These are phyloP conservation scores for Maudiozyma bulderi DNA, from an alignment of 805 yeast genomes.

Conservation along the genomic window DNA sequence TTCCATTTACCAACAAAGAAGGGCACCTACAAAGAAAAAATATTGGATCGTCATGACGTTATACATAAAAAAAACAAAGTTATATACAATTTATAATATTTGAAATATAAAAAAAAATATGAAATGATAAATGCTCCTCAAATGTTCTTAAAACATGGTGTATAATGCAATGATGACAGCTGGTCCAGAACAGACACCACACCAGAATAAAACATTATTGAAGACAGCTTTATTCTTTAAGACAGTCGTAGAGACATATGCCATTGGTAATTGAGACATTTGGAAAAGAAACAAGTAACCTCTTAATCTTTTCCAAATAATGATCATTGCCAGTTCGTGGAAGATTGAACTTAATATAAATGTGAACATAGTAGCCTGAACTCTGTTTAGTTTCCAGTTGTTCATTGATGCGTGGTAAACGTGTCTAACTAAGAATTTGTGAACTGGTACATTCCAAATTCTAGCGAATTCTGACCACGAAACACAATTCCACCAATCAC, in stretches of 20 bases:
- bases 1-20: too few relatives aligned
- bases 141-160: slow-evolving; percentile 46
- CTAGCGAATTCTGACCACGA: slow-evolving; percentile 91
- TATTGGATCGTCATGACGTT: too few relatives aligned
- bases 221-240: slow-evolving; percentile 47
- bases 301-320: slow-evolving; percentile 67
- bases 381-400: slow-evolving; percentile 54
- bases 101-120: not conserved
- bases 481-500: slow-evolving; percentile 95
- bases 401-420: slow-evolving; percentile 88
- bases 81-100: not conserved
- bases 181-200: slow-evolving; percentile 86
- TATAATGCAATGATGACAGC: slow-evolving; percentile 79
- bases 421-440: slow-evolving; percentile 78
- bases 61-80: not conserved
- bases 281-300: slow-evolving; percentile 75
- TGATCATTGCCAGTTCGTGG: slow-evolving; percentile 90
- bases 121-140: too few relatives aligned
- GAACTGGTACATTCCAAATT: slow-evolving; percentile 93
- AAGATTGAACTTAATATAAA: slow-evolving; percentile 71
- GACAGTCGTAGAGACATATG: slow-evolving; percentile 47
- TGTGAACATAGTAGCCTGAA: slow-evolving; percentile 65
- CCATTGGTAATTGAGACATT: slow-evolving; percentile 80
- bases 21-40: too few relatives aligned
- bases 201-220: slow-evolving; percentile 83